Base-by-base conservation (phyloP, 371 early-diverging fungal species). In the Umbelopsis sp. region DNA sequence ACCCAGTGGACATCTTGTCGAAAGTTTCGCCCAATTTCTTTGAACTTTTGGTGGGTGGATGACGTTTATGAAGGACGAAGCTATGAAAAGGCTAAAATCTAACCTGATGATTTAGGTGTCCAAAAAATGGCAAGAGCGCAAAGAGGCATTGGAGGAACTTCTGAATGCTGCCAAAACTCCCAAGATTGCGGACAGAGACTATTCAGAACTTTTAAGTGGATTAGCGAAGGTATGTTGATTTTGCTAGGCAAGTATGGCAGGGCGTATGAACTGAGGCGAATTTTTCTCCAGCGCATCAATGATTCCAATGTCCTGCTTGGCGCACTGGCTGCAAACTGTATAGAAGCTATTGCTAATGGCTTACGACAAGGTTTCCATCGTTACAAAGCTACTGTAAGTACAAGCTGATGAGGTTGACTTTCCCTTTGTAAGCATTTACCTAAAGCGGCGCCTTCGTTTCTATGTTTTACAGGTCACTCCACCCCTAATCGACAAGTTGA, bases 51-150 rank as follows among this genome's bases (percentile, higher is more conserved):
- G 91, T 86, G 75, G 51, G 71, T 45, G 29, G 38, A 46, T 12
- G n/a, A 14, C 50, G 8, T 22, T 50, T 37, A 29, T 52, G 29
- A 24, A 62, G 25, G 32, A 14, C 22, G 29, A 20, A 2, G 18
- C 8, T 9, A 29, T 22, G 22, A 14, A 0, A 22, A 44, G n/a
- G 14, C 46, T 7, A 11, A 41, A n/a, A 41, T 12, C 16, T 63
- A 6, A 38, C 48, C 4, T 57, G 8, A n/a, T 16, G 14, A 32
- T 53, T 0, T 72, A 91, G 87, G 82, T 76, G 1, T 94, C 97
- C 4, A 84, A 91, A 52, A 97, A 97, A 70, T 99, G 99, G 99
- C 90, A 96, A 74, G 97, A 97, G 73, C 86, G 98, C 74, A 94
- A 95, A 75, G 98, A 97, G 67, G 95, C 91, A 0, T 75, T 98